Percentiles rank a stretch among this genome's conserved stretches.
These are phyloP conservation scores for Solanum chilense DNA, from an alignment of 257 asterid genomes.

Conservation along the genomic window DNA sequence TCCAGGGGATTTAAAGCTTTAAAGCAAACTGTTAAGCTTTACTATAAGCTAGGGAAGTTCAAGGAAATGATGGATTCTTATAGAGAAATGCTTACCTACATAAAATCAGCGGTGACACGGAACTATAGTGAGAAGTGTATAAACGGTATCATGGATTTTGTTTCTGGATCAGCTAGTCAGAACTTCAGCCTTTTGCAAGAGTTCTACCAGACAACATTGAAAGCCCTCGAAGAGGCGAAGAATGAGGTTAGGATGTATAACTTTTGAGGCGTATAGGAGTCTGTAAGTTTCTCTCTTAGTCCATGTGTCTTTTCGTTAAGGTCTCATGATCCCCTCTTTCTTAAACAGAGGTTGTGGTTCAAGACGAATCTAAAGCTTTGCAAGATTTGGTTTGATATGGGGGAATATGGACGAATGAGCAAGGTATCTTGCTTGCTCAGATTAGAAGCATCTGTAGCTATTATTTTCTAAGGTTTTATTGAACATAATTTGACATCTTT, in stretches of 20 bases:
- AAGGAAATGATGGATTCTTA: conserved; percentile 97
- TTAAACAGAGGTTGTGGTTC: conserved; percentile 84
- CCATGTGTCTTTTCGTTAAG: neutral
- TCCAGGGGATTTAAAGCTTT: conserved; percentile 97
- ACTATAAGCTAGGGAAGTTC: conserved; percentile 83
- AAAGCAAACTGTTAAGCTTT: conserved; percentile 92
- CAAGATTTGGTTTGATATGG: conserved; percentile 95
- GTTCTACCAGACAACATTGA: conserved; percentile 89
- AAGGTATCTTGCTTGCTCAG: conserved; percentile 37
- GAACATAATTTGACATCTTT: neutral
- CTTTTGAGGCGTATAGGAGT: neutral
- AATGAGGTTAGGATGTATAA: conserved; percentile 53
- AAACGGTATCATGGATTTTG: conserved; percentile 94
- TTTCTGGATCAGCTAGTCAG: conserved; percentile 91
- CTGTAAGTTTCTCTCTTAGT: neutral
- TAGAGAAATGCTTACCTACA: conserved; percentile 87
- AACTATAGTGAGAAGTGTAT: conserved; percentile 96
- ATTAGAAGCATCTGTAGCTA: neutral
- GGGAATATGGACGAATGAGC: conserved; percentile 91
- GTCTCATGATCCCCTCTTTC: neutral
- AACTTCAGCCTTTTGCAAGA: conserved; percentile 77
- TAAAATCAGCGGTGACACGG: conserved; percentile 92
- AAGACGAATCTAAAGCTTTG: conserved; percentile 94
- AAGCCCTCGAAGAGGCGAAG: conserved; percentile 95
- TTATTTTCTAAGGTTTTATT: neutral